Evolutionary conservation across 768 basidiomycete species (phyloP), one percentile per base, ranked within the genome.

Genomic region (Pleurotus giganteus): DNA sequence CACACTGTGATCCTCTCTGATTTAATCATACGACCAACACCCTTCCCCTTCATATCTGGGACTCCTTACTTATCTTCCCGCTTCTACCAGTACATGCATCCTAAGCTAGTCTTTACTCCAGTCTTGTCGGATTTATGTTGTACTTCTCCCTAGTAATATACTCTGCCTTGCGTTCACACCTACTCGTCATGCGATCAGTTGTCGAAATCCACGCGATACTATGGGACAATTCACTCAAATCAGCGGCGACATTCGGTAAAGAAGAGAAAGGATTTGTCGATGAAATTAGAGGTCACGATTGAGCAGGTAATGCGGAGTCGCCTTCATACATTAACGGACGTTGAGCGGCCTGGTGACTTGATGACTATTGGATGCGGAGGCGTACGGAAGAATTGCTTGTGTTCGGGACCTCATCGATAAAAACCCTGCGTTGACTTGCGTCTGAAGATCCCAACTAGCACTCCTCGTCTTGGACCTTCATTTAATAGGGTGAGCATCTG

Each of bases 1-100:
- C 47, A 31, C 29, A 49, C 31, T 32, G 29, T 49, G 29, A 29
- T 49, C 31, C 47, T 49, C 27, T 4, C 41, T 15, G 15, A n/a
- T 9, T 43, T 43, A 23, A 43, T 43, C 26, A 27, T 37, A 51
- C 34, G 49, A 23, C 12, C 28, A 21, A n/a, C 21, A 7, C 46
- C 39, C n/a, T 24, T n/a, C 31, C 31, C 6, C 17, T 28, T 31
- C 24, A 27, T 32, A 28, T 39, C 39, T 17, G 17, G 19, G n/a
- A 27, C 28, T 31, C 56, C 42, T 42, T 56, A 45, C 50, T 55
- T 52, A 44, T 56, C 36, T 29, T n/a, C n/a, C 34, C 34, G 34
- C n/a, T n/a, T 36, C n/a, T n/a, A n/a, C n/a, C n/a, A n/a, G n/a
- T n/a, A n/a, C n/a, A n/a, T n/a, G n/a, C n/a, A n/a, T n/a, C n/a